A percentile compares a stretch with the other conserved stretches of the same genome.
phyloP scores from a whole-genome alignment of 1,139 yeast genomes.

The Debaryomyces udenii region DNA sequence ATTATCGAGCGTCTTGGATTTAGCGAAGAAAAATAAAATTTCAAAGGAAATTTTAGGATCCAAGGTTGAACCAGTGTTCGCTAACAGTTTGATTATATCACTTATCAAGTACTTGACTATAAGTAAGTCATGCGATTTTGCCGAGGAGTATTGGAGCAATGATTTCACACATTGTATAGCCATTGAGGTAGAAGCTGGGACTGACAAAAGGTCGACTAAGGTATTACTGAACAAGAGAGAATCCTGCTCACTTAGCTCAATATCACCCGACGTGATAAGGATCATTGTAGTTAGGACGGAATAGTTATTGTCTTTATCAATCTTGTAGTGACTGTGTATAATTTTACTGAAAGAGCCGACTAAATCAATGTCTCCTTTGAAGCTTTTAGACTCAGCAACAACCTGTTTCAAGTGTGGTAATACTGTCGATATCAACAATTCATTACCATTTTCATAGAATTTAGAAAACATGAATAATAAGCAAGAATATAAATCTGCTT shows the following conservation, averaged over 20 bases:
- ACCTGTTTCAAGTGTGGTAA: constrained; percentile 63
- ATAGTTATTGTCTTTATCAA: constrained; percentile 34
- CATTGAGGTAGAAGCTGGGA: constrained; percentile 37
- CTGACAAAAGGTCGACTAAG: constrained; percentile 39
- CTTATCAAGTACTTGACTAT: constrained; percentile 38
- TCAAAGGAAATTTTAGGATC: constrained; percentile 55
- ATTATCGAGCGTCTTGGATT: constrained; percentile 31
- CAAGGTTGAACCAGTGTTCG: constrained; percentile 17
- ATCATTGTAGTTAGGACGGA: constrained; percentile 62
- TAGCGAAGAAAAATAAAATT: constrained; percentile 52
- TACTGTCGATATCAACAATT: constrained; percentile 50
- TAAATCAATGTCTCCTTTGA: constrained; percentile 28
- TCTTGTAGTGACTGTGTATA: constrained; percentile 31
- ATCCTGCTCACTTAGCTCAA: constrained; percentile 41
- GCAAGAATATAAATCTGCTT: constrained; percentile 71
- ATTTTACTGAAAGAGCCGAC: constrained; percentile 42
- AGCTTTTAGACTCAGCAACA: constrained; percentile 31
- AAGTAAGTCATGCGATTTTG: constrained; percentile 24
- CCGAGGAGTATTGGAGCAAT: constrained; percentile 47
- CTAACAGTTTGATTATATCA: constrained; percentile 27
- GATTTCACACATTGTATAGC: constrained; percentile 63
- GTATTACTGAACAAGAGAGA: constrained; percentile 30
- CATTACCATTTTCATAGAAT: constrained; percentile 54
- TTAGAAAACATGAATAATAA: constrained; percentile 64
- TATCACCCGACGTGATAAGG: constrained; percentile 56